Percentiles rank a stretch among this genome's conserved stretches.
Conservation (phyloP, 2,329 filamentous ascomycete species). For the Cordyceps militaris region DNA sequence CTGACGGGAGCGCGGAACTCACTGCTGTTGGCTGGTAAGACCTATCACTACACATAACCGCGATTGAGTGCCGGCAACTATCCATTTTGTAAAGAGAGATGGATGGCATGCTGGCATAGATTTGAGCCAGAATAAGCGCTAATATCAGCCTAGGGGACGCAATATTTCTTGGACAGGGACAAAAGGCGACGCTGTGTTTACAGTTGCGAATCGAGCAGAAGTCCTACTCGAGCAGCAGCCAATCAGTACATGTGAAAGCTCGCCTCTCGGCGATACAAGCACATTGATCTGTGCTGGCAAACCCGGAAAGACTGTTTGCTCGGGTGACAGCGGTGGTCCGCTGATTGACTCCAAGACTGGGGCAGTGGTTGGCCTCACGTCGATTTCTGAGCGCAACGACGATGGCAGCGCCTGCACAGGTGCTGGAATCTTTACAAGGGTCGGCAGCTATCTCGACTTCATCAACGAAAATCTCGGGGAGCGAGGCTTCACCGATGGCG, state of each 20-base stretch:
- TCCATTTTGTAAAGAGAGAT: not conserved
- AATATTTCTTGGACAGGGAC: not conserved
- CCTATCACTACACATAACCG: not conserved
- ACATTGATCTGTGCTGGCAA: not conserved
- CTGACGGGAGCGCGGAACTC: not conserved
- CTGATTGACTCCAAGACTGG: not conserved
- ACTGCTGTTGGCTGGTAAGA: not conserved
- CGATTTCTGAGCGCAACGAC: not conserved
- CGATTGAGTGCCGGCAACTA: not conserved
- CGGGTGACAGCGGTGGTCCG: not conserved
- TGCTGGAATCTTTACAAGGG: not conserved
- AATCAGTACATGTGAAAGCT: not conserved
- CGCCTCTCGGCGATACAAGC: not conserved
- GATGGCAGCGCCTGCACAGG: not conserved
- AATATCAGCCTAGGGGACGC: not conserved
- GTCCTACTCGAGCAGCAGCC: not conserved
- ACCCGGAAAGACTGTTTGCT: not conserved
- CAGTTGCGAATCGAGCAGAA: not conserved
- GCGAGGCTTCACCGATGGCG: not conserved
- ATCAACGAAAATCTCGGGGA: not conserved
- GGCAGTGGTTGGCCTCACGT: not conserved
- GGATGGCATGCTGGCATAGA: not conserved
- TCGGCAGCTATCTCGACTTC: conserved; percentile 1
- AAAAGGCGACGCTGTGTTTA: not conserved
- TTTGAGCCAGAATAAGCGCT: not conserved